A percentile compares a stretch with the other conserved stretches of the same genome.
Conservation (phyloP, 345 rosid genomes). For the Turnera subulata region DNA sequence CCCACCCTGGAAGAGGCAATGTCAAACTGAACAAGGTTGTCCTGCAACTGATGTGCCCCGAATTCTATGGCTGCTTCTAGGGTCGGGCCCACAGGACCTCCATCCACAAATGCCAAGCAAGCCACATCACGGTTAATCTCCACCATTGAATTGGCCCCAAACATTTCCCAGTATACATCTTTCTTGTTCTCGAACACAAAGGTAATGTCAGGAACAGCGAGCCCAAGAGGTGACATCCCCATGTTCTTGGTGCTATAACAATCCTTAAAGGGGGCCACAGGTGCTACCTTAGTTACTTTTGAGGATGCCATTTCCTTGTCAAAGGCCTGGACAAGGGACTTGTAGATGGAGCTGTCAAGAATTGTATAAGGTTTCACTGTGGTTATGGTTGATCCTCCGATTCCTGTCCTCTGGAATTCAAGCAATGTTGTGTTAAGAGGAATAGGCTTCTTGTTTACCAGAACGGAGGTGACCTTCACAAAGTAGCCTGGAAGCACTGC, state of each 20-base stretch:
- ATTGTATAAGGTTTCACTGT: slow-evolving; percentile 12
- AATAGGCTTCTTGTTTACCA: slow-evolving; percentile 12
- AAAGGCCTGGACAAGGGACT: slow-evolving; percentile 12
- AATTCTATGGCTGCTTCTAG: slow-evolving; percentile 9
- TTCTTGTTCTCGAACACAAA: slow-evolving; percentile 17
- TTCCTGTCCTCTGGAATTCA: slow-evolving; percentile 13
- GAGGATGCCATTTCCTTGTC: slow-evolving; percentile 7
- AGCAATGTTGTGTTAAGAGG: slow-evolving; percentile 15
- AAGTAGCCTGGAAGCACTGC: slow-evolving; percentile 13
- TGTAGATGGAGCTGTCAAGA: slow-evolving; percentile 17
- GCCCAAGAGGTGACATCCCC: slow-evolving; percentile 9
- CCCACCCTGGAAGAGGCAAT: slow-evolving; percentile 7
- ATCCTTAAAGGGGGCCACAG: slow-evolving; percentile 16
- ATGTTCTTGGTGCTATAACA: slow-evolving; percentile 11
- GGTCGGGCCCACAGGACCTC: background rate
- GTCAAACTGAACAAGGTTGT: slow-evolving; percentile 15
- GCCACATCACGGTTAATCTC: slow-evolving; percentile 17
- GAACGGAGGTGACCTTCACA: slow-evolving; percentile 14
- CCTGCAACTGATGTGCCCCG: slow-evolving; percentile 20
- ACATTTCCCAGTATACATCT: slow-evolving; percentile 18
- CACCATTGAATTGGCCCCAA: slow-evolving; percentile 27
- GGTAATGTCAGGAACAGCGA: slow-evolving; percentile 15
- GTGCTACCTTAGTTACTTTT: slow-evolving; percentile 11
- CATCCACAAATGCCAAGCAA: slow-evolving; percentile 25
- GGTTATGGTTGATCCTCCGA: slow-evolving; percentile 13